Percentiles rank a stretch among this genome's conserved stretches.
Conservation (phyloP, 2,329 filamentous ascomycete species). For the Trichoderma arundinaceum region DNA sequence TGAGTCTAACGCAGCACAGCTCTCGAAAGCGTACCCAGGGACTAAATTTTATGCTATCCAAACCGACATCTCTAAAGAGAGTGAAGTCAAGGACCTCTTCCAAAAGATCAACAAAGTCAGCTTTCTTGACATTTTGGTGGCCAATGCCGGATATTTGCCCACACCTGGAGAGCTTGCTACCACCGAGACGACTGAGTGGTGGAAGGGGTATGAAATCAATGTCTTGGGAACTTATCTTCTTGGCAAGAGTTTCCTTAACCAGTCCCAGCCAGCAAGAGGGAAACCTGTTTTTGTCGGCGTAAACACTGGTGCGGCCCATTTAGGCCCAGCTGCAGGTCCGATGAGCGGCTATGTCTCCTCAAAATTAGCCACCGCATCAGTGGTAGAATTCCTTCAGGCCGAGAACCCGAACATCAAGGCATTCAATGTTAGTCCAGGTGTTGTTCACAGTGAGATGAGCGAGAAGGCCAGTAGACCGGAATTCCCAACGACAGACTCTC, state of each 20-base stretch:
- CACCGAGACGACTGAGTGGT: conserved; percentile 15
- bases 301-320: conserved; percentile 6
- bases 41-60: conserved; percentile 11
- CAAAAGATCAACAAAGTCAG: conserved; percentile 13
- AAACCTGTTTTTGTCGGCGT: conserved; percentile 17
- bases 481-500: background rate
- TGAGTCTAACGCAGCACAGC: background rate
- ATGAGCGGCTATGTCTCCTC: conserved; percentile 16
- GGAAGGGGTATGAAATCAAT: conserved; percentile 21
- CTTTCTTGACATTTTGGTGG: conserved; percentile 17
- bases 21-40: background rate
- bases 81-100: conserved; percentile 9
- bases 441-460: conserved; percentile 4
- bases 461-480: background rate
- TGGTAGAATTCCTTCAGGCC: conserved; percentile 15
- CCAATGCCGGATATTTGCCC: conserved; percentile 11
- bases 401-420: conserved; percentile 18
- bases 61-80: conserved; percentile 1
- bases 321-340: background rate
- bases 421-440: conserved; percentile 4
- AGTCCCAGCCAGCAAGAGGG: background rate
- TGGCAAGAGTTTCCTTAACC: conserved; percentile 10
- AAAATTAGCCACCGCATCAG: conserved; percentile 10
- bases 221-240: conserved; percentile 20
- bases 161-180: background rate